A percentile compares a stretch with the other conserved stretches of the same genome.
Conservation (phyloP, 2,329 filamentous ascomycete genomes). For the Stachybotrys echinatus region DNA sequence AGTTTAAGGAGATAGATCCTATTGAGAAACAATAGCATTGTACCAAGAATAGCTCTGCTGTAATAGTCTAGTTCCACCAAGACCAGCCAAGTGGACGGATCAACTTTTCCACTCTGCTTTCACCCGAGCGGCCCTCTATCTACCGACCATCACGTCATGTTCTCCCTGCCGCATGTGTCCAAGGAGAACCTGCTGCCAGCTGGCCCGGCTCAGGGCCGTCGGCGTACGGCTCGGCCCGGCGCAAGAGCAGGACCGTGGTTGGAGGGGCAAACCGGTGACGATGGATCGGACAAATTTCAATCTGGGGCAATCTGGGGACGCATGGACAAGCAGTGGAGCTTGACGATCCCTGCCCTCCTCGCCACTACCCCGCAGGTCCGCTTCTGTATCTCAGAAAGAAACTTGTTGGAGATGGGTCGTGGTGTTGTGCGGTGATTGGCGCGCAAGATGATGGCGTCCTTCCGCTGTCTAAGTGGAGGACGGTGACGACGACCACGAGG, state of each 20-base stretch:
- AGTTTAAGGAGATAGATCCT: too few relatives aligned
- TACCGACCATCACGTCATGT: too few relatives aligned
- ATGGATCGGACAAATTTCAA: neutral
- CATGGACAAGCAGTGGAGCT: too few relatives aligned
- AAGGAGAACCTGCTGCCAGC: too few relatives aligned
- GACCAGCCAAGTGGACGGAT: too few relatives aligned
- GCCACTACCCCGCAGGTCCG: neutral
- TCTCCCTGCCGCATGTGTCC: too few relatives aligned
- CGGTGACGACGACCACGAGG: neutral
- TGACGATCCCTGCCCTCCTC: too few relatives aligned
- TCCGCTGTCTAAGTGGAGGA: neutral
- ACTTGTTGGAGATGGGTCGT: neutral
- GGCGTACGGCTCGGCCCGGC: neutral
- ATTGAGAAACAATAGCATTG: too few relatives aligned
- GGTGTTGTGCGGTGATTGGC: neutral
- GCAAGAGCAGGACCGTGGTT: neutral
- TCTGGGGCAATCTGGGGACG: neutral
- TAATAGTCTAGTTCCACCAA: too few relatives aligned
- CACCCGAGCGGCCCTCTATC: too few relatives aligned
- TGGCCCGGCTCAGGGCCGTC: neutral
- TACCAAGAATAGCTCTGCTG: too few relatives aligned
- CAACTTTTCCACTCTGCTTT: too few relatives aligned
- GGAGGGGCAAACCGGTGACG: neutral
- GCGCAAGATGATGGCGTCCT: neutral
- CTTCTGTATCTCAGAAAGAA: neutral